phyloP scores from a whole-genome alignment of 2,329 filamentous ascomycete genomes.

The Trichophyton verrucosum region DNA sequence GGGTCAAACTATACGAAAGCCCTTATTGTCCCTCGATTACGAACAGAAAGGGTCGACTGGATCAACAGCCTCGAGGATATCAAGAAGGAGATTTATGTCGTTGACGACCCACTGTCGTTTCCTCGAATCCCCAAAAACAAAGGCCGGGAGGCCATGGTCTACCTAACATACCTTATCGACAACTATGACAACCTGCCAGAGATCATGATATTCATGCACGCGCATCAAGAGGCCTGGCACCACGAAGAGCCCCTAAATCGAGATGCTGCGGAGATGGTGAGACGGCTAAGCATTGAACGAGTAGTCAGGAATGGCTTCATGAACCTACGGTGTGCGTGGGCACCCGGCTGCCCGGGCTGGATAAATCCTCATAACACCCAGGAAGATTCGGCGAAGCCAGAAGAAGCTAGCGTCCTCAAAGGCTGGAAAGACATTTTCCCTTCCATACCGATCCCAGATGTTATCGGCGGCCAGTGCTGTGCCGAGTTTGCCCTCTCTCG shows the following conservation, averaged over 20 bases:
- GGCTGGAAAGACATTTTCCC: conserved; percentile 40
- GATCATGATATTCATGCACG: conserved; percentile 49
- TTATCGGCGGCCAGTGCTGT: conserved; percentile 51
- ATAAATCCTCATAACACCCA: conserved; percentile 37
- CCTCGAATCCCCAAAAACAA: conserved; percentile 46
- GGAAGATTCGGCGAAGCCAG: conserved; percentile 33
- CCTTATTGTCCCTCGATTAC: conserved; percentile 43
- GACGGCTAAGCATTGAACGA: conserved; percentile 39
- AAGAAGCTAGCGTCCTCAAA: conserved; percentile 35
- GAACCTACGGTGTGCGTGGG: conserved; percentile 48
- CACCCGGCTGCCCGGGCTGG: conserved; percentile 48
- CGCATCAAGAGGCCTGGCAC: conserved; percentile 46
- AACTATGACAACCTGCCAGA: conserved; percentile 49
- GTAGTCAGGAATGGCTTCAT: conserved; percentile 45
- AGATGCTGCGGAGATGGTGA: conserved; percentile 40
- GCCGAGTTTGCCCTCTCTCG: conserved; percentile 51
- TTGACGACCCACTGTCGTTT: conserved; percentile 39
- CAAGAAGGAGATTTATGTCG: conserved; percentile 38
- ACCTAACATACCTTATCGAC: conserved; percentile 52
- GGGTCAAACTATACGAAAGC: conserved; percentile 40
- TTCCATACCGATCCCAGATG: conserved; percentile 31
- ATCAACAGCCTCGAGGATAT: conserved; percentile 42
- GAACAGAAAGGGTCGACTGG: conserved; percentile 43
- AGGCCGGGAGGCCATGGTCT: conserved; percentile 50
- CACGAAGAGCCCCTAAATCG: conserved; percentile 43